phyloP scores from a whole-genome alignment of 495 filamentous ascomycete genomes.

The Penicillium chermesinum region DNA sequence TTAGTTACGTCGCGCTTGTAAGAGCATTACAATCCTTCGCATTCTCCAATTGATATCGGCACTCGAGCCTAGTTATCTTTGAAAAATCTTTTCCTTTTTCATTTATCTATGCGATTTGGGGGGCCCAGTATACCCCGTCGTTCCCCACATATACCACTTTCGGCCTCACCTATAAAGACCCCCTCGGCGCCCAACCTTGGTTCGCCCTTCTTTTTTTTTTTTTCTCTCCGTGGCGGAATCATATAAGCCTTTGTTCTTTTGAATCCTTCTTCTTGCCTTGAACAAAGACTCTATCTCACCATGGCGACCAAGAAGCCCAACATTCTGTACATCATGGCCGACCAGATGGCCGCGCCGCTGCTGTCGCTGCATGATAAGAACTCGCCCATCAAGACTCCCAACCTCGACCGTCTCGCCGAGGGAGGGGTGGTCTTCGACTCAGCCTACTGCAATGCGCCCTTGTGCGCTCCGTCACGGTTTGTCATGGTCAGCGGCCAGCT shows the following conservation, averaged over 20 bases:
- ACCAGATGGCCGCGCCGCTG: slow-evolving; percentile 82
- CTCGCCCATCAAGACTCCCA: slow-evolving; percentile 79
- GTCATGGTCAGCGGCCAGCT: slow-evolving; percentile 84
- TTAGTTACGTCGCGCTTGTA: background rate
- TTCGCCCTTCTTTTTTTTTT: slow-evolving; percentile 3
- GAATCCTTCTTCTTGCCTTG: too few relatives aligned
- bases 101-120: too few relatives aligned
- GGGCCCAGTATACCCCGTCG: too few relatives aligned
- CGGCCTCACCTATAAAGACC: slow-evolving; percentile 3
- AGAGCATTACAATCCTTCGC: slow-evolving; percentile 4
- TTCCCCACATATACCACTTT: slow-evolving; percentile 17
- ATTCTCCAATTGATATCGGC: slow-evolving; percentile 7
- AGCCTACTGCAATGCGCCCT: slow-evolving; percentile 83
- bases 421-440: slow-evolving; percentile 79
- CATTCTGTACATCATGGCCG: slow-evolving; percentile 86
- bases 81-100: slow-evolving; percentile 8
- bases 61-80: slow-evolving; percentile 2
- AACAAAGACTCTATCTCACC: slow-evolving; percentile 6
- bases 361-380: slow-evolving; percentile 77
- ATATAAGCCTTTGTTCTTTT: too few relatives aligned
- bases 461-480: slow-evolving; percentile 84
- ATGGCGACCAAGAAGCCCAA: slow-evolving; percentile 56
- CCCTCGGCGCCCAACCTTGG: slow-evolving; percentile 1
- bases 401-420: slow-evolving; percentile 73
- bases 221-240: too few relatives aligned